Evolutionary conservation across 495 filamentous ascomycete genomes (phyloP).

Genomic region (Podospora pseudocomata): DNA sequence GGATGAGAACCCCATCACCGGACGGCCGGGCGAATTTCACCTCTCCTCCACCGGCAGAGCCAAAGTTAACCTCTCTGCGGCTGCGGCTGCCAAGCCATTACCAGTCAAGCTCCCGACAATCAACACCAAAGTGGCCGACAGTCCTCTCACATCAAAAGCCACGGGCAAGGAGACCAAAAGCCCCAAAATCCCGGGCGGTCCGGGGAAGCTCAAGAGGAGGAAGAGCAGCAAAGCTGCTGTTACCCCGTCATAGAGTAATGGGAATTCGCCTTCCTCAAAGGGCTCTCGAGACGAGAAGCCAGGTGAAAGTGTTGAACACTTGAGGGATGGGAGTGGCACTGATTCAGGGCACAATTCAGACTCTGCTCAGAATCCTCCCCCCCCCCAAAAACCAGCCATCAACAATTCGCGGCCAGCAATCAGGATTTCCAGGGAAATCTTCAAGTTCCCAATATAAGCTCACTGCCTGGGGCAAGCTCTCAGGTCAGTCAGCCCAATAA

Average conservation of each 20-base stretch:
- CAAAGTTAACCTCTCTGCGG: constrained; percentile 30
- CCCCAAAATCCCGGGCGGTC: constrained; percentile 45
- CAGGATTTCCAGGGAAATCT: not conserved
- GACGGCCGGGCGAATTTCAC: constrained; percentile 82
- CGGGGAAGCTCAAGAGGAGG: constrained; percentile 51
- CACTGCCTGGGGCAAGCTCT: too few relatives aligned
- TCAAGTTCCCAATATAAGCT: not conserved
- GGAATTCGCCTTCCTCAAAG: not conserved
- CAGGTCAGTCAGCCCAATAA: too few relatives aligned
- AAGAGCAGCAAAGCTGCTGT: constrained; percentile 57
- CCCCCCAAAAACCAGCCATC: not conserved
- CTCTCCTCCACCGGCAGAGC: constrained; percentile 58
- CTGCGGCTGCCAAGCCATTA: constrained; percentile 6
- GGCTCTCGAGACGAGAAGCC: not conserved
- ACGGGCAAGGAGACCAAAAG: constrained; percentile 46
- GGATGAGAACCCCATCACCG: constrained; percentile 85
- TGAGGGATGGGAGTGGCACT: not conserved
- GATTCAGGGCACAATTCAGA: not conserved
- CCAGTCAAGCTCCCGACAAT: constrained; percentile 28
- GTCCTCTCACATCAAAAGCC: constrained; percentile 33
- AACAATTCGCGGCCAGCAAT: not conserved
- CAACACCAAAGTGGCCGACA: constrained; percentile 41
- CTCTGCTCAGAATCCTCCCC: not conserved
- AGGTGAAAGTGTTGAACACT: not conserved
- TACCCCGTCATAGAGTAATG: constrained; percentile 21